A percentile compares a stretch with the other conserved stretches of the same genome.
These are phyloP conservation scores for Candida anglica DNA, from an alignment of 805 yeast species.

Conservation along the genomic window DNA sequence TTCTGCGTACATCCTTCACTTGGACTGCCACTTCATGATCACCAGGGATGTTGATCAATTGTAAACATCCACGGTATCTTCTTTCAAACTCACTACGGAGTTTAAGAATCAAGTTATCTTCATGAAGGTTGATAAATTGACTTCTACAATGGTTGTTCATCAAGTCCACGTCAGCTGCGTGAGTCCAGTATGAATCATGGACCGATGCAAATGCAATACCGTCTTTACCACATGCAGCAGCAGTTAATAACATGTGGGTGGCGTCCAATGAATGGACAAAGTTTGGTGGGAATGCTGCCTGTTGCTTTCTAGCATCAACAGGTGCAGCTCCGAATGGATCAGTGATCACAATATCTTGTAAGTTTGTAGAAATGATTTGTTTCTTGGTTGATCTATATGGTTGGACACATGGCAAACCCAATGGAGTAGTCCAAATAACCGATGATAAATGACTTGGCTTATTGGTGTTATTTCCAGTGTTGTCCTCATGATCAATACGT, in stretches of 20 bases:
- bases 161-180: constrained; percentile 73
- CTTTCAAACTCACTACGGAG: constrained; percentile 75
- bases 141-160: constrained; percentile 73
- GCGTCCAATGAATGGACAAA: constrained; percentile 95
- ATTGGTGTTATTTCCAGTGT: constrained; percentile 22
- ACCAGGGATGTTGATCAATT: constrained; percentile 52
- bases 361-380: constrained; percentile 68
- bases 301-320: constrained; percentile 86
- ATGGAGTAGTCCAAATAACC: constrained; percentile 97
- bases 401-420: constrained; percentile 94
- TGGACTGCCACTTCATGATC: constrained; percentile 47
- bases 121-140: constrained; percentile 75
- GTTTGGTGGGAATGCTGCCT: constrained; percentile 93
- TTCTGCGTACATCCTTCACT: constrained; percentile 46
- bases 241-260: constrained; percentile 91
- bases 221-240: constrained; percentile 64
- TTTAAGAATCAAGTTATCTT: constrained; percentile 63
- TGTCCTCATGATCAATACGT: constrained; percentile 58
- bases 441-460: constrained; percentile 72
- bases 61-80: constrained; percentile 71
- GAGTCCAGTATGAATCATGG: constrained; percentile 98
- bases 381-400: constrained; percentile 77
- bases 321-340: constrained; percentile 85
- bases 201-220: constrained; percentile 85
- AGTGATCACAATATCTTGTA: constrained; percentile 80